These are phyloP conservation scores for Fusarium sp. DNA, from an alignment of 2,329 filamentous ascomycete genomes.

Conservation along the genomic window DNA sequence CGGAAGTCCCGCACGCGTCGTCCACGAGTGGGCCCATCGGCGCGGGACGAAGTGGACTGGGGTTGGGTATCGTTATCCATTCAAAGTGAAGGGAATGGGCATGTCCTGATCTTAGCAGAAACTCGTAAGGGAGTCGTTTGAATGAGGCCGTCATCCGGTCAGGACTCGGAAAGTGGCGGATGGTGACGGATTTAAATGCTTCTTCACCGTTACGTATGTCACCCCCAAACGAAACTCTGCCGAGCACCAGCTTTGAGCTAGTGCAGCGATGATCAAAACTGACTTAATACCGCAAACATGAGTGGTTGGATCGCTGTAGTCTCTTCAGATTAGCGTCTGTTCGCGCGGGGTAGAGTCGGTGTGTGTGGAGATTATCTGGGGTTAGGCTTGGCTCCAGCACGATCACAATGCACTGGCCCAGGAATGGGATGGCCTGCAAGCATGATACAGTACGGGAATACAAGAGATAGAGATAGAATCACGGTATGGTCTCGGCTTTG, in stretches of 20 bases:
- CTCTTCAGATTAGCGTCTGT: background rate
- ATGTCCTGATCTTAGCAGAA: background rate
- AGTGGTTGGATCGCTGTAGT: background rate
- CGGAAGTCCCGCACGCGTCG: constrained; percentile 28
- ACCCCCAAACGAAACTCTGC: background rate
- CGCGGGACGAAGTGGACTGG: background rate
- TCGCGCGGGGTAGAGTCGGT: background rate
- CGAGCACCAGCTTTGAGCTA: background rate
- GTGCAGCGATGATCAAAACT: background rate
- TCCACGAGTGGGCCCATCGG: background rate
- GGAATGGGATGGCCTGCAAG: background rate
- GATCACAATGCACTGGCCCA: background rate
- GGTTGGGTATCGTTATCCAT: background rate
- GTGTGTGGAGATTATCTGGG: background rate
- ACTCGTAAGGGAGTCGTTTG: background rate
- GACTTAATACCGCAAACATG: background rate
- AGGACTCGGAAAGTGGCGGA: constrained; percentile 18
- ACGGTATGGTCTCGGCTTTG: background rate
- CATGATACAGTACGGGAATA: background rate
- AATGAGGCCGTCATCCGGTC: background rate
- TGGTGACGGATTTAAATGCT: constrained; percentile 11
- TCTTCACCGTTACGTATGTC: background rate
- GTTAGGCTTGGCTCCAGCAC: background rate
- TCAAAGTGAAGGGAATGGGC: background rate
- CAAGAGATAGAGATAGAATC: background rate